These are phyloP conservation scores for Gentiana dahurica DNA, from an alignment of 257 asterid genomes.

Conservation along the genomic window DNA sequence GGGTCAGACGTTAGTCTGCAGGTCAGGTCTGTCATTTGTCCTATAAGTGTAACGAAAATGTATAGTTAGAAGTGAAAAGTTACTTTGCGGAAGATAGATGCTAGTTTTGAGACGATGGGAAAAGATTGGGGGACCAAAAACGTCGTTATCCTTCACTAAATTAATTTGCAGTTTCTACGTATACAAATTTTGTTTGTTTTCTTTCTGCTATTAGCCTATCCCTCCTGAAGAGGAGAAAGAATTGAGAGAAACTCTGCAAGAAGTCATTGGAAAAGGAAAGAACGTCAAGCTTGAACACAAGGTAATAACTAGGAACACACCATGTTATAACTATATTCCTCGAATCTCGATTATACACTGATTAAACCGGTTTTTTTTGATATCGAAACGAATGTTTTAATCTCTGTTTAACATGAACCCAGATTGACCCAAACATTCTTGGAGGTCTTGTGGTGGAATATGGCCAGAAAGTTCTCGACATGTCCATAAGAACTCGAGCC, in stretches of 20 bases:
- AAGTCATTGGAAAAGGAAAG: conserved; percentile 73
- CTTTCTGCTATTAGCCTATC: conserved; percentile 38
- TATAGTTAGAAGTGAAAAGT: no score
- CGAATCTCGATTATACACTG: background rate
- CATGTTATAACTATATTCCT: background rate
- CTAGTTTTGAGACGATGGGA: no score
- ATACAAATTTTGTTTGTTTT: conserved; percentile 4
- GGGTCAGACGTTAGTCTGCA: no score
- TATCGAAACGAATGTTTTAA: background rate
- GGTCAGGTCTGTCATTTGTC: no score
- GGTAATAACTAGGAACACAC: conserved; percentile 27
- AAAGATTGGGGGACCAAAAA: no score
- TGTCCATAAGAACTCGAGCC: conserved; percentile 89
- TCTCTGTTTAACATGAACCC: conserved; percentile 13
- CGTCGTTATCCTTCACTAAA: no score
- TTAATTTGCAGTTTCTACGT: background rate
- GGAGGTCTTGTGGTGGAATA: conserved; percentile 91
- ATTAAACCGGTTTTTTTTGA: background rate
- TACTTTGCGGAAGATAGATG: no score
- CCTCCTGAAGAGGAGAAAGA: conserved; percentile 85
- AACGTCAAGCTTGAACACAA: conserved; percentile 59
- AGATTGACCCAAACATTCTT: conserved; percentile 89
- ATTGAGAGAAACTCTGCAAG: conserved; percentile 69
- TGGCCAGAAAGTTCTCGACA: conserved; percentile 69
- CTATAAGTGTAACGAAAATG: no score